Conservation (phyloP, 148 eudicot genomes). For the Camellia lanceoleosa region DNA sequence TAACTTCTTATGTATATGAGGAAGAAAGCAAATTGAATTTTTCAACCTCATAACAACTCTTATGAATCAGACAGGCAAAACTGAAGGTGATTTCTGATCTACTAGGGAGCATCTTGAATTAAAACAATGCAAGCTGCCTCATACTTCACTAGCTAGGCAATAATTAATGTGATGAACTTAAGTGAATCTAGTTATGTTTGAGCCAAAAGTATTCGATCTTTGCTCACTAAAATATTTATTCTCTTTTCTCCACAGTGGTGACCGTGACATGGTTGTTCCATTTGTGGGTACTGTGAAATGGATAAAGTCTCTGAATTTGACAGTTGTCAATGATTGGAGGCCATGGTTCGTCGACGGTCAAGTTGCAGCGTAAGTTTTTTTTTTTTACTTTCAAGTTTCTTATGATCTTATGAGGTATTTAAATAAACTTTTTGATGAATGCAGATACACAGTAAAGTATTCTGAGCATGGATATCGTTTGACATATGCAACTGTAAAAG, state of each 20-base stretch:
- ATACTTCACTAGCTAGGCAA: too few relatives aligned
- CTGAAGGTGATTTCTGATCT: too few relatives aligned
- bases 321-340: slow-evolving; percentile 9
- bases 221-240: background rate
- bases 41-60: too few relatives aligned
- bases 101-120: too few relatives aligned
- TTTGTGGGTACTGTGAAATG: slow-evolving; percentile 21
- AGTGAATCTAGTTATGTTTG: background rate
- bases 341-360: slow-evolving; percentile 25
- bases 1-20: too few relatives aligned
- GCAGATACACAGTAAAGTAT: slow-evolving; percentile 17
- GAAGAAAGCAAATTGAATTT: too few relatives aligned
- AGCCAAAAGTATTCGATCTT: background rate
- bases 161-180: background rate
- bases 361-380: slow-evolving; percentile 6
- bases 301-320: slow-evolving; percentile 19
- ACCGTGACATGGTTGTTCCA: slow-evolving; percentile 22
- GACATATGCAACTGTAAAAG: slow-evolving; percentile 27
- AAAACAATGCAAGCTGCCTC: too few relatives aligned
- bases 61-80: too few relatives aligned
- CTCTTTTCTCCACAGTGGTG: slow-evolving; percentile 17
- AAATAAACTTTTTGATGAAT: background rate
- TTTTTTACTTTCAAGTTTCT: background rate
- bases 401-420: background rate
- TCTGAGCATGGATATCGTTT: background rate